Base-by-base conservation (phyloP, 108 stramenopile species). In the Skeletonema grethae region DNA sequence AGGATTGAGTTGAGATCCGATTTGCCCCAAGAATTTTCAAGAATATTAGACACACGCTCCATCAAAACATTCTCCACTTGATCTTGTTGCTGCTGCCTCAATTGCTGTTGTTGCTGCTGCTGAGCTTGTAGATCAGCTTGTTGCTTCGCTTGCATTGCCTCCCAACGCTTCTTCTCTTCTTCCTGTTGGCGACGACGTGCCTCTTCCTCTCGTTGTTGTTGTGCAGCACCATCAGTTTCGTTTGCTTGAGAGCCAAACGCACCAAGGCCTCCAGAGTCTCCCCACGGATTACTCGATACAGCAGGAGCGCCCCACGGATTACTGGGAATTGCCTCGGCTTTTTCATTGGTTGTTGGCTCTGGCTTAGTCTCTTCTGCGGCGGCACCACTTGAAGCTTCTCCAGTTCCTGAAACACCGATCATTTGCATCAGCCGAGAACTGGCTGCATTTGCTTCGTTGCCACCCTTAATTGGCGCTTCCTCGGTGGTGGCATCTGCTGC, bases 11-110 rank as follows among this genome's bases (percentile, higher is more conserved):
- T 65, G 29, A 95, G 83, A 75, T 95, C 95, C 4, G 89, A 84
- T 64, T 85, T 87, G 8, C 95, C 92, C 95, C 95, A 95, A 6
- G 90, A 87, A 48, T 85, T 90, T 72, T 95, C 95, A 7, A 95
- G 76, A 65, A 95, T 89, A 13, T 73, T 83, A 31, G 86, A 84
- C 45, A 93, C 89, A 46, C 95, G 89, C 73, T 95, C 95, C 67
- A 92, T 88, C 32, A 95, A 77, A 15, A 95, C 89, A 50, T 87
- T 67, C 65, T 95, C 95, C n/a, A 95, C 90, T 77, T 93, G 88
- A 38, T 89, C 80, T 46, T 86, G 88, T 41, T 86, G 86, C 63
- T 85, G 63, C 13, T 79, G 70, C 59, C 74, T 80, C 61, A 83
- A 85, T 28, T 84, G 74, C 38, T 70, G 73, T 67, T 86, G 85